phyloP scores from a whole-genome alignment of 2,329 filamentous ascomycete species.

The Fusarium coffeatum region DNA sequence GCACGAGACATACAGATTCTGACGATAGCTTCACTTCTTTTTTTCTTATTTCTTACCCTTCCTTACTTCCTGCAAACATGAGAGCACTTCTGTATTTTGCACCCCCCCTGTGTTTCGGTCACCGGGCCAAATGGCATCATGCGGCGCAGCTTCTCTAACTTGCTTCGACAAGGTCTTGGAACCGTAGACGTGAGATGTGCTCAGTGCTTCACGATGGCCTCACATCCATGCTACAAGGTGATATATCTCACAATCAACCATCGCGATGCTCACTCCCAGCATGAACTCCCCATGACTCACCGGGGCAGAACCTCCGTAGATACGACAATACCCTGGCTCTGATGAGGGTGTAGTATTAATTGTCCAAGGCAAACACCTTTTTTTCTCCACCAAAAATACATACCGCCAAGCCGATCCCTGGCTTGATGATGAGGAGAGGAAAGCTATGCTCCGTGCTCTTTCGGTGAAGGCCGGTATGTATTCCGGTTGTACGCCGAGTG shows the following conservation, averaged over 20 bases:
- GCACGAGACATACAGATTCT: neutral
- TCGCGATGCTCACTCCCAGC: neutral
- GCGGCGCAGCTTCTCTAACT: neutral
- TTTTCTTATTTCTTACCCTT: neutral
- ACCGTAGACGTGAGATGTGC: neutral
- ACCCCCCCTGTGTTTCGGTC: neutral
- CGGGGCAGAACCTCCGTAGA: constrained; percentile 12
- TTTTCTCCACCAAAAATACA: constrained; percentile 2
- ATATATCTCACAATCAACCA: neutral
- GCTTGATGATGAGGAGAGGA: neutral
- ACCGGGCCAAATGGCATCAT: neutral
- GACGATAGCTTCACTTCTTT: constrained; percentile 16
- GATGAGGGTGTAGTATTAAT: neutral
- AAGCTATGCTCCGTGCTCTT: neutral
- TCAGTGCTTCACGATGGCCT: neutral
- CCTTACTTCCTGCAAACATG: neutral
- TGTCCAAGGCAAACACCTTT: neutral
- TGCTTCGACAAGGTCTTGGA: neutral
- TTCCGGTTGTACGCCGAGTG: neutral
- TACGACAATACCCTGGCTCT: neutral
- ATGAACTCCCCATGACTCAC: constrained; percentile 6
- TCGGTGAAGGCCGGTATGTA: neutral
- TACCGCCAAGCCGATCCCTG: constrained; percentile 4
- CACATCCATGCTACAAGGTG: neutral
- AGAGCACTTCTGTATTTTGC: neutral